Evolutionary conservation across 2,329 filamentous ascomycete species (phyloP), one percentile per base, ranked within the genome.

Genomic region (Leptographium galeiforme): DNA sequence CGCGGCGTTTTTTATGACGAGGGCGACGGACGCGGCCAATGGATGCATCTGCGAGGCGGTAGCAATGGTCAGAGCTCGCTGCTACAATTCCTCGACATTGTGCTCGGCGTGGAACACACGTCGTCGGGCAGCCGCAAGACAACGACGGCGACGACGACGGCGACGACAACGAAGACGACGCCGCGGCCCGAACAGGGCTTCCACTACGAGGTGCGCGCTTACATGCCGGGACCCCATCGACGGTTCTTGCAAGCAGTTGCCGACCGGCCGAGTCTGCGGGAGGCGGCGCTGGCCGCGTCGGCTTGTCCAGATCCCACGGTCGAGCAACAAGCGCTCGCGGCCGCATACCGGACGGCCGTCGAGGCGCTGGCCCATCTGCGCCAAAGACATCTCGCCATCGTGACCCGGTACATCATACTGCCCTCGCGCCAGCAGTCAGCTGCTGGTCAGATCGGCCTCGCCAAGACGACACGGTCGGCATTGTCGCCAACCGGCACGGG

Each of bases 31-130:
- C 72, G 72, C 14, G 78, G 82, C 0, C 70, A 77, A 39, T 95
- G 89, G 75, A 75, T 82, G 18, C 83, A 91, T 60, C 85, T 87
- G 55, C 80, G 87, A n/a, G 91, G 91, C 18, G 91, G 91, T 6
- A 94, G 87, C 66, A 96, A 96, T 62, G 91, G 90, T 0, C 91
- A 97, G 67, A 91, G 86, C 66, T 94, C 88, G 0, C 73, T 95
- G 44, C 89, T 97, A 55, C 89, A 96, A 62, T 93, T 95, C 70
- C 89, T 95, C 66, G 91, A 97, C 64, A 77, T 94, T 14, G 79
- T 89, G 0, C 76, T 97, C 0, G 88, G 89, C 2, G 77, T 97
- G 14, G 84, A 94, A 62, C 91, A 97, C 68, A 63, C 62, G 2
- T 46, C 51, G 18, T 18, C 44, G 30, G 25, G 25, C 49, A 52